Evolutionary conservation across 1,284 basidiomycete species (phyloP).

Genomic region (Rhodotorula mucilaginosa): DNA sequence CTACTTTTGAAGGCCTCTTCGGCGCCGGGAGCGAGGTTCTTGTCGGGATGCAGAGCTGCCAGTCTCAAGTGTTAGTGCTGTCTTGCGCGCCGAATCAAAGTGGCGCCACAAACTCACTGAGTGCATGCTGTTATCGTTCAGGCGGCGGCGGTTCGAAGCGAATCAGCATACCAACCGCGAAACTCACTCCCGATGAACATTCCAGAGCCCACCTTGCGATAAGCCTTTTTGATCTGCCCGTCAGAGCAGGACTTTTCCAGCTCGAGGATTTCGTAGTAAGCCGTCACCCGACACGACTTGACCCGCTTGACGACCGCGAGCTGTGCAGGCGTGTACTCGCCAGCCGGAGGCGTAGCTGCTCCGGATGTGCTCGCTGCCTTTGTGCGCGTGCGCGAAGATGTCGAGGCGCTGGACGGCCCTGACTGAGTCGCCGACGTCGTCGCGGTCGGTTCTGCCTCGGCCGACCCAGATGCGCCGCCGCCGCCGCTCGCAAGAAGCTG

Average conservation of each 20-base stretch:
- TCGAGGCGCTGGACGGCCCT: conserved; percentile 6
- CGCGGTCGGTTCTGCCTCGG: conserved; percentile 3
- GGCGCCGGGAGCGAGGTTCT: conserved; percentile 81
- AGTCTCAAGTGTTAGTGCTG: background rate
- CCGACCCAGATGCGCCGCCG: background rate
- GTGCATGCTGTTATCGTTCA: background rate
- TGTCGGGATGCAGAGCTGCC: conserved; percentile 39
- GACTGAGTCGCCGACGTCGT: conserved; percentile 10
- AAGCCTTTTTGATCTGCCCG: conserved; percentile 90
- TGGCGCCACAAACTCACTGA: background rate
- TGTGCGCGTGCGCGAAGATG: background rate
- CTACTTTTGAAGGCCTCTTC: conserved; percentile 98
- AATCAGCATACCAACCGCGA: background rate
- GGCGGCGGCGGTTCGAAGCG: background rate
- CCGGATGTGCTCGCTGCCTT: background rate
- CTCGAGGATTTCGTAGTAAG: conserved; percentile 90
- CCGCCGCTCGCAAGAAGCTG: background rate
- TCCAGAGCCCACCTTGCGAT: conserved; percentile 73
- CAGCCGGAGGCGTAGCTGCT: conserved; percentile 1
- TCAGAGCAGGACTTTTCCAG: conserved; percentile 84
- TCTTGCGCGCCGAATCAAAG: background rate
- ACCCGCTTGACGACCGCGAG: conserved; percentile 81
- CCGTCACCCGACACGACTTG: conserved; percentile 75
- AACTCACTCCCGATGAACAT: background rate
- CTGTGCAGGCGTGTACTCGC: conserved; percentile 76